Conservation (phyloP, 2,329 filamentous ascomycete genomes). For the Scedosporium minutisporum region DNA sequence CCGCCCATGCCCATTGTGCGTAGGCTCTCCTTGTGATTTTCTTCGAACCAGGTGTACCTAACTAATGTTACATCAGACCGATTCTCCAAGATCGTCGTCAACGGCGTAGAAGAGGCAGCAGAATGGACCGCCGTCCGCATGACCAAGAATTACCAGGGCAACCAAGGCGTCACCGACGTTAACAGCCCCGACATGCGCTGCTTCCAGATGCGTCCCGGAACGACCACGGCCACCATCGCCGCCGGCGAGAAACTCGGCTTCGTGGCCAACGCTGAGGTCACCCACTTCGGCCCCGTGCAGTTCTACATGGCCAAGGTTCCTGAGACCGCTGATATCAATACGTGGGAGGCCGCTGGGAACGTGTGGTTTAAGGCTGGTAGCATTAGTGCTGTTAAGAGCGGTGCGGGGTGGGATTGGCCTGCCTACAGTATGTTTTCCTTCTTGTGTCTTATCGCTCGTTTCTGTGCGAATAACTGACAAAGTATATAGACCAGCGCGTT, state of each 20-base stretch:
- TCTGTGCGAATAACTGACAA: background rate
- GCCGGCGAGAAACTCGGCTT: conserved; percentile 33
- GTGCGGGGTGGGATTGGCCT: background rate
- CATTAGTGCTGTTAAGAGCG: conserved; percentile 18
- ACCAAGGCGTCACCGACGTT: conserved; percentile 25
- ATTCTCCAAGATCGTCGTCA: conserved; percentile 1
- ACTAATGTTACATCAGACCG: background rate
- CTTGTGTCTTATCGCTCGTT: too few relatives aligned
- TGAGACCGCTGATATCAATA: conserved; percentile 17
- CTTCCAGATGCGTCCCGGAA: conserved; percentile 9
- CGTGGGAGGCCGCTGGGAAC: conserved; percentile 18
- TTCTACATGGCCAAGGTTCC: conserved; percentile 28
- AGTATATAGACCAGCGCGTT: background rate
- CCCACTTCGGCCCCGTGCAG: conserved; percentile 27
- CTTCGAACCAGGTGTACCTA: background rate
- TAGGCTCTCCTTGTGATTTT: background rate
- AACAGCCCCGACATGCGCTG: conserved; percentile 21
- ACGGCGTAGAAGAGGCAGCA: background rate
- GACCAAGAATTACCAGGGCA: conserved; percentile 15
- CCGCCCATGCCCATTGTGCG: background rate
- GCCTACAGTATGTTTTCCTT: background rate
- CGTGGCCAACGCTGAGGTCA: conserved; percentile 23
- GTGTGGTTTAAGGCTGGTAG: conserved; percentile 28
- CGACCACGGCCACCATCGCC: conserved; percentile 23
- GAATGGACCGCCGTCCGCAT: conserved; percentile 5